Conservation (phyloP, 768 basidiomycete species). For the Pulveroboletus sp. region DNA sequence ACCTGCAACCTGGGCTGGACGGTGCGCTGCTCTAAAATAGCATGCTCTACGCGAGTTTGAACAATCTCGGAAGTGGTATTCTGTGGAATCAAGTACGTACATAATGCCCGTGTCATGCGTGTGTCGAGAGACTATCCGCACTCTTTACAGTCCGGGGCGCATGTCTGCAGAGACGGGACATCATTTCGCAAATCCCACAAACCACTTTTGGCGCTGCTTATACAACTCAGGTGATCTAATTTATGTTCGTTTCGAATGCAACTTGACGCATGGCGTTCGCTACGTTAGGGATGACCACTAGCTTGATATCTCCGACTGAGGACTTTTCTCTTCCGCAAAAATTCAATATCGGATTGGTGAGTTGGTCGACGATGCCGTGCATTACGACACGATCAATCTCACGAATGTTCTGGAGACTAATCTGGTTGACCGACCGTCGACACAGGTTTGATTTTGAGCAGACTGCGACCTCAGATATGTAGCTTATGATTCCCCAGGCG, state of each 20-base stretch:
- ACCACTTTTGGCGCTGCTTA: constrained; percentile 80
- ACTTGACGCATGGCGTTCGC: background rate
- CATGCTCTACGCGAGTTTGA: background rate
- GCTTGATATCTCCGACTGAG: constrained; percentile 50
- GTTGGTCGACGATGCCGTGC: constrained; percentile 18
- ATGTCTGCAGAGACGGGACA: constrained; percentile 67
- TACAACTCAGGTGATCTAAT: constrained; percentile 51
- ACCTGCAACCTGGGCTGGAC: constrained; percentile 50
- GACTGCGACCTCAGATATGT: background rate
- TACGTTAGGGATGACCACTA: constrained; percentile 51
- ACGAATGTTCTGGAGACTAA: constrained; percentile 53
- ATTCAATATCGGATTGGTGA: constrained; percentile 64
- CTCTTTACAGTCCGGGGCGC: constrained; percentile 52
- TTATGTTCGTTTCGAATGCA: background rate
- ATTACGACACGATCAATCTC: background rate
- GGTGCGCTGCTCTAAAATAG: constrained; percentile 36
- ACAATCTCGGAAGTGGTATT: constrained; percentile 56
- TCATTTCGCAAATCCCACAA: constrained; percentile 75
- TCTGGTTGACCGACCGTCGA: constrained; percentile 64
- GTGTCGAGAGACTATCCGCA: background rate
- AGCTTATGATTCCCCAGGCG: constrained; percentile 36
- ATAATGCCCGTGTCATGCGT: background rate
- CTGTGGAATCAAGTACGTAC: constrained; percentile 76
- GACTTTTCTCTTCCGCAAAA: constrained; percentile 55
- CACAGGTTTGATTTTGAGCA: constrained; percentile 41